Evolutionary conservation across 2,329 filamentous ascomycete genomes (phyloP).

Genomic region (Davidsoniella eucalypti): DNA sequence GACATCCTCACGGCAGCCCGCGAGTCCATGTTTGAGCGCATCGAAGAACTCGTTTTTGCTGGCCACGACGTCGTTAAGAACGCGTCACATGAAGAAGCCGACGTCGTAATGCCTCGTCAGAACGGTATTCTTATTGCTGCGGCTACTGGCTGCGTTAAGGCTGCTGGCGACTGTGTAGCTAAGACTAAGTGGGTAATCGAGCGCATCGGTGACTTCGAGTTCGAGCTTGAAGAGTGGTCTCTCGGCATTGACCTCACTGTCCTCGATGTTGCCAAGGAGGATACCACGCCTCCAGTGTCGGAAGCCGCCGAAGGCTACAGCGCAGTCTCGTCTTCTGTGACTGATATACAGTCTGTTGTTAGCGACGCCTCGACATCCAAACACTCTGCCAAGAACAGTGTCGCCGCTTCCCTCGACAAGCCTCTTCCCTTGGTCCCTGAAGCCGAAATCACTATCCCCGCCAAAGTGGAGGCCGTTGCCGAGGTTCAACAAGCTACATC

Average conservation of each 20-base stretch:
- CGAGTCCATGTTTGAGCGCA: slow-evolving; percentile 59
- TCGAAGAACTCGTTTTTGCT: slow-evolving; percentile 64
- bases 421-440: slow-evolving; percentile 48
- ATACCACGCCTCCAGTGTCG: slow-evolving; percentile 13
- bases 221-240: slow-evolving; percentile 46
- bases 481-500: background rate
- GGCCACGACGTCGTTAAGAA: slow-evolving; percentile 64
- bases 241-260: slow-evolving; percentile 39
- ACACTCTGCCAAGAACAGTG: slow-evolving; percentile 22
- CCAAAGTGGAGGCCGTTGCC: slow-evolving; percentile 17
- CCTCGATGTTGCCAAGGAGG: slow-evolving; percentile 27
- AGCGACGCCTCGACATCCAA: slow-evolving; percentile 13
- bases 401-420: slow-evolving; percentile 40
- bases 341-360: background rate
- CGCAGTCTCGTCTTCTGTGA: slow-evolving; percentile 2
- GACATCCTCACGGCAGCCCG: slow-evolving; percentile 52
- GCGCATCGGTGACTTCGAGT: slow-evolving; percentile 78
- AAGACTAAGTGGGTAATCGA: slow-evolving; percentile 77
- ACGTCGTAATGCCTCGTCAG: slow-evolving; percentile 66
- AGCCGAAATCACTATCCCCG: slow-evolving; percentile 27
- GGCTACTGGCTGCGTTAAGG: slow-evolving; percentile 75
- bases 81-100: slow-evolving; percentile 52
- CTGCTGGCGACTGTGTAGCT: slow-evolving; percentile 78
- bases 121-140: slow-evolving; percentile 59
- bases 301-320: slow-evolving; percentile 16